Evolutionary conservation across 108 stramenopile species (phyloP).

Genomic region (Fistulifera pelliculosa): DNA sequence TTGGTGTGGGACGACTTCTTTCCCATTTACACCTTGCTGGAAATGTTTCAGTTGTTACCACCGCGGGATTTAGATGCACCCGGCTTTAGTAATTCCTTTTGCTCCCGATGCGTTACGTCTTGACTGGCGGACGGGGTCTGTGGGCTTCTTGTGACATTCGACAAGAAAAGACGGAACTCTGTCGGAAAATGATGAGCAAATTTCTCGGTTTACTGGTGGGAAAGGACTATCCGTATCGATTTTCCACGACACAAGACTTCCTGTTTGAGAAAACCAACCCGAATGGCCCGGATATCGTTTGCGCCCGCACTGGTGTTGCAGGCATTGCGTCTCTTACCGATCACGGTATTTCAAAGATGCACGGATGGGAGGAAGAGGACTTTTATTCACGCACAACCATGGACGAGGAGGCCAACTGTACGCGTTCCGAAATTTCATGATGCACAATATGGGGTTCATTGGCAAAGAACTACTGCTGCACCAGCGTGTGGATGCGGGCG

Average conservation of each 20-base stretch:
- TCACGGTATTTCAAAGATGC: conserved; percentile 38
- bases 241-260: neutral
- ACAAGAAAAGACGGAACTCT: conserved; percentile 19
- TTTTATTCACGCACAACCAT: conserved; percentile 34
- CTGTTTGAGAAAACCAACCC: neutral
- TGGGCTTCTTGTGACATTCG: conserved; percentile 32
- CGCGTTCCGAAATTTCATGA: conserved; percentile 47
- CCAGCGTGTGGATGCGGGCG: neutral
- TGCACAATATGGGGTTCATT: conserved; percentile 34
- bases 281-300: conserved; percentile 10
- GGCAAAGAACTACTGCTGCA: neutral
- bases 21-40: conserved; percentile 41
- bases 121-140: conserved; percentile 15
- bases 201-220: conserved; percentile 10
- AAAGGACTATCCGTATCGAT: neutral
- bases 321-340: conserved; percentile 45
- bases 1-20: conserved; percentile 58
- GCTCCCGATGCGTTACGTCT: conserved; percentile 26
- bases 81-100: conserved; percentile 6
- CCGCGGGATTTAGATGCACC: too few relatives aligned
- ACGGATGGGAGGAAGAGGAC: conserved; percentile 47
- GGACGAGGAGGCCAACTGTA: conserved; percentile 43
- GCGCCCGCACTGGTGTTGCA: conserved; percentile 26
- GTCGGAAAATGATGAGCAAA: conserved; percentile 18
- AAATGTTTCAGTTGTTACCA: conserved; percentile 29